Conservation (phyloP, 225 moss, liverwort and hornwort species). For the Takakia lepidozioides region DNA sequence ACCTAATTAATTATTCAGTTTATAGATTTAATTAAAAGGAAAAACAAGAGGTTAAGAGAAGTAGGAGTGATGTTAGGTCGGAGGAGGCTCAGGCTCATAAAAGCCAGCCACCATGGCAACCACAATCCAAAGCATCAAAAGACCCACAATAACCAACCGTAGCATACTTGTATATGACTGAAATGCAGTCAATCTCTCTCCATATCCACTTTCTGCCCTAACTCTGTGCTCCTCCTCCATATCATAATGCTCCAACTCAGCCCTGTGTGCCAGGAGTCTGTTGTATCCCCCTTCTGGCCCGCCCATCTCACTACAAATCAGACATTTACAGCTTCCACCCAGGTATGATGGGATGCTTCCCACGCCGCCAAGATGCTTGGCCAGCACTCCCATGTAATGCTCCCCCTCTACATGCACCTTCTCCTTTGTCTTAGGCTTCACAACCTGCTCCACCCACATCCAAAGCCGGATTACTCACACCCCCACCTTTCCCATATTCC, state of each 20-base stretch:
- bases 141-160: conserved; percentile 53
- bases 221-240: conserved; percentile 23
- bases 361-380: conserved; percentile 61
- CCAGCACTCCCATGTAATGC: conserved; percentile 51
- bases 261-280: conserved; percentile 19
- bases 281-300: conserved; percentile 8
- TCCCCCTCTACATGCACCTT: conserved; percentile 75
- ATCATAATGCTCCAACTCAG: conserved; percentile 12
- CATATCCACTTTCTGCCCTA: conserved; percentile 33
- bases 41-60: too few species aligned
- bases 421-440: conserved; percentile 59
- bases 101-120: conserved; percentile 60
- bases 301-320: conserved; percentile 36
- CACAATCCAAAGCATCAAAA: conserved; percentile 79
- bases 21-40: too few species aligned
- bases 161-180: conserved; percentile 57
- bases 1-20: too few species aligned
- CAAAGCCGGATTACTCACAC: too few species aligned
- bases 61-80: too few species aligned
- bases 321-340: conserved; percentile 81
- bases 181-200: conserved; percentile 34
- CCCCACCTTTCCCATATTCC: too few species aligned
- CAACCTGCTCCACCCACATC: conserved; percentile 50
- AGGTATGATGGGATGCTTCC: conserved; percentile 54
- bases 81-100: conserved; percentile 33